phyloP scores from a whole-genome alignment of 2,329 filamentous ascomycete genomes.

The Zasmidium citrigriseum region DNA sequence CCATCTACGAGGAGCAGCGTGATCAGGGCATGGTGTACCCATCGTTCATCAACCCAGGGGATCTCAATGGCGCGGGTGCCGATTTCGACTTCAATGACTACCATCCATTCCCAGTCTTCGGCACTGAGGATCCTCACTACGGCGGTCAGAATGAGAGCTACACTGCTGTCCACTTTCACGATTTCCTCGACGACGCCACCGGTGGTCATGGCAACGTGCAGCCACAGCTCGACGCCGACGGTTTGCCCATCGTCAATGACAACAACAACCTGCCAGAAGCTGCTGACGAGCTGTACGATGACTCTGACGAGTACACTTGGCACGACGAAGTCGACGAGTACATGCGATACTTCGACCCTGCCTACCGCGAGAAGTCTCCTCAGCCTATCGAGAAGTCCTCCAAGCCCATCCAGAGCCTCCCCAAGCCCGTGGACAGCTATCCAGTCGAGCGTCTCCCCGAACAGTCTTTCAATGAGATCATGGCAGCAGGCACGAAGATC shows the following conservation, averaged over 20 bases:
- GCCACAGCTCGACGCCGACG: background rate
- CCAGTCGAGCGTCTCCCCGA: no score
- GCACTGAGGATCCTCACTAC: background rate
- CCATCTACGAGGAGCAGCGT: conserved; percentile 1
- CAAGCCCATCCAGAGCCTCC: no score
- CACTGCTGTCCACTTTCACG: background rate
- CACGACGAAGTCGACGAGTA: no score
- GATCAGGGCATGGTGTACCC: background rate
- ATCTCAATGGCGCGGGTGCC: conserved; percentile 40
- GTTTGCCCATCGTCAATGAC: background rate
- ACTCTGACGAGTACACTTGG: no score
- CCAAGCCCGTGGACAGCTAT: no score
- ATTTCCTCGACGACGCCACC: background rate
- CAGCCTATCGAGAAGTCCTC: no score
- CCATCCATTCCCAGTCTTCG: background rate
- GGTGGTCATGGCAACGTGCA: background rate
- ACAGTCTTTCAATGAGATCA: background rate
- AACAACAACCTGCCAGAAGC: background rate
- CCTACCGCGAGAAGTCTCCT: no score
- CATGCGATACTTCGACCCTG: no score
- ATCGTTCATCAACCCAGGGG: background rate
- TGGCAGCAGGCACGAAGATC: background rate
- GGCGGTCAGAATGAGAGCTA: background rate
- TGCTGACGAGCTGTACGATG: no score
- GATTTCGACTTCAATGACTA: background rate